These are phyloP conservation scores for Fusarium camptoceras DNA, from an alignment of 2,329 filamentous ascomycete species.

Conservation along the genomic window DNA sequence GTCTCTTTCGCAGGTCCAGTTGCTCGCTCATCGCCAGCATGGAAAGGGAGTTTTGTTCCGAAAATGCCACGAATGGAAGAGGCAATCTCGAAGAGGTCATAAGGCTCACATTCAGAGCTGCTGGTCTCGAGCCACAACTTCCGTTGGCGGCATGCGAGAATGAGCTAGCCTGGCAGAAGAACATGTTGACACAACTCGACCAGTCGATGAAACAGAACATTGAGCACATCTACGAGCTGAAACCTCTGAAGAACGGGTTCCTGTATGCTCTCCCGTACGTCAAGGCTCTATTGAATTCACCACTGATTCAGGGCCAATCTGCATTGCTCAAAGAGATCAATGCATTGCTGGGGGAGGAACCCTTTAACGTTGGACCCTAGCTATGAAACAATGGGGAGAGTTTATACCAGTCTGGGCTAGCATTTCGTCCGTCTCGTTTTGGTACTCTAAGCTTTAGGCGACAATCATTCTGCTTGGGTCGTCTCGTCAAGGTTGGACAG, in stretches of 20 bases:
- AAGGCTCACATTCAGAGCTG: accelerated
- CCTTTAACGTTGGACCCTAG: too few relatives aligned
- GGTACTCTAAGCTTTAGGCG: background rate
- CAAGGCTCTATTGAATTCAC: accelerated
- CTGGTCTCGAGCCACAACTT: background rate
- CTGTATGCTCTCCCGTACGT: accelerated
- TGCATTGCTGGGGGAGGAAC: background rate
- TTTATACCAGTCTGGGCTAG: accelerated
- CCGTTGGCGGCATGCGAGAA: accelerated
- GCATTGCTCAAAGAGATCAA: background rate
- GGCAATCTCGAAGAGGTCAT: background rate
- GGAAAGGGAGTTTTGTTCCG: accelerated
- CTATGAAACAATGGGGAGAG: background rate
- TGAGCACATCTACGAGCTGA: accelerated
- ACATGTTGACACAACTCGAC: background rate
- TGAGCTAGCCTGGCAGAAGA: accelerated
- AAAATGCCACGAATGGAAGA: accelerated
- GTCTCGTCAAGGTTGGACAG: accelerated
- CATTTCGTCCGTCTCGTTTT: background rate
- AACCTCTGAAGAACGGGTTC: accelerated
- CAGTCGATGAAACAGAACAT: background rate
- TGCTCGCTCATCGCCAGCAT: background rate
- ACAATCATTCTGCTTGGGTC: background rate
- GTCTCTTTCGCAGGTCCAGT: background rate
- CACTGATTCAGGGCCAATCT: background rate